A percentile compares a stretch with the other conserved stretches of the same genome.
Evolutionary conservation across 495 filamentous ascomycete genomes (phyloP).

Genomic region (Aspergillus nidulans): DNA sequence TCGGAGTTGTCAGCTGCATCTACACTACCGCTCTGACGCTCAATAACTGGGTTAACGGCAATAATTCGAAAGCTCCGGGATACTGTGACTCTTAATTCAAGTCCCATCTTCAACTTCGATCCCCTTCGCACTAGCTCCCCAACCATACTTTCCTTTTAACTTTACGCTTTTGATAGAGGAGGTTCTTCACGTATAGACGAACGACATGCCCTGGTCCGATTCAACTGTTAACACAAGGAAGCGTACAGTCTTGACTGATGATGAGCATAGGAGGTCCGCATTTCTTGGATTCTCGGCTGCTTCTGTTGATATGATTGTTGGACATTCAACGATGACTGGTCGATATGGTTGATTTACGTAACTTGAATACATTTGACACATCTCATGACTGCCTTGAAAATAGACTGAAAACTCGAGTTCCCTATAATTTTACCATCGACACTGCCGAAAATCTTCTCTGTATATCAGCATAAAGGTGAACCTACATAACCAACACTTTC

Average conservation of each 20-base stretch:
- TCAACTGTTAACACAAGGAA: neutral
- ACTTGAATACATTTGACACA: neutral
- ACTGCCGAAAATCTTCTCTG: neutral
- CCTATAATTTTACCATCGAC: neutral
- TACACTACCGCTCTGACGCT: conserved; percentile 87
- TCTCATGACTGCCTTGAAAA: neutral
- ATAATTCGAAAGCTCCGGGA: conserved; percentile 41
- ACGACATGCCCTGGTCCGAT: conserved; percentile 14
- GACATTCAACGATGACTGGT: neutral
- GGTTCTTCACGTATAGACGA: conserved; percentile 1
- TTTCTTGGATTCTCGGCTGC: neutral
- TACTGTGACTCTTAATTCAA: conserved; percentile 51
- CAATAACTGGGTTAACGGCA: conserved; percentile 68
- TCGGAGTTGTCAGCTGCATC: conserved; percentile 79
- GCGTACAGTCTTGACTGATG: neutral
- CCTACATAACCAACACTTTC: neutral
- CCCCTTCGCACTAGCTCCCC: neutral
- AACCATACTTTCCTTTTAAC: neutral
- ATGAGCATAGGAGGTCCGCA: neutral
- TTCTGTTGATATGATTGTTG: neutral
- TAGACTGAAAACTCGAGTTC: neutral
- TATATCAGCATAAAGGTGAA: neutral
- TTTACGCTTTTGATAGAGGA: neutral
- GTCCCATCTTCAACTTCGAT: neutral
- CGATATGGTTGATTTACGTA: neutral